These are phyloP conservation scores for Hippophae gyantsensis DNA, from an alignment of 306 rosid species.

Conservation along the genomic window DNA sequence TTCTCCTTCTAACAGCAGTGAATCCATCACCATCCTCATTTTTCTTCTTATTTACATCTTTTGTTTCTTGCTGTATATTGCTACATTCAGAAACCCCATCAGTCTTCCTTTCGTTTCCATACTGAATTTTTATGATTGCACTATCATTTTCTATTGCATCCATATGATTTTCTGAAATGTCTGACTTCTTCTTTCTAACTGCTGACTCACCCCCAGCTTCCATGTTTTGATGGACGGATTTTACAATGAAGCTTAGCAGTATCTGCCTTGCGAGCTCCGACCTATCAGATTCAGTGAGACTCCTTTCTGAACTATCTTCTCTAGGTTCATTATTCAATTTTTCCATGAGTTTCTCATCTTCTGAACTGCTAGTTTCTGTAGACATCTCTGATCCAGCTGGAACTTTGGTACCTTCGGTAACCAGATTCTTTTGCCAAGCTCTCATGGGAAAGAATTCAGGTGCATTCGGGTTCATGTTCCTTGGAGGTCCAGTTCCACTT, in stretches of 20 bases:
- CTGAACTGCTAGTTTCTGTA: slow-evolving; percentile 16
- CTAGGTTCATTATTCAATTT: slow-evolving; percentile 6
- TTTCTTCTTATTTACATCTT: slow-evolving; percentile 26
- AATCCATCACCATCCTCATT: slow-evolving; percentile 67
- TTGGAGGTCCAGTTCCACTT: slow-evolving; percentile 46
- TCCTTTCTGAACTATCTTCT: slow-evolving; percentile 26
- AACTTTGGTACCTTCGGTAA: slow-evolving; percentile 22
- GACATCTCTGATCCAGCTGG: slow-evolving; percentile 20
- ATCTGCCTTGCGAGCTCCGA: slow-evolving; percentile 89
- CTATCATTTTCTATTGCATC: slow-evolving; percentile 71
- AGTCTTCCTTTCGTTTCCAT: slow-evolving; percentile 46
- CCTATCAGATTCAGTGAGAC: slow-evolving; percentile 54
- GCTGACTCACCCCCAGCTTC: slow-evolving; percentile 40
- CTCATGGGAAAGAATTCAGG: slow-evolving; percentile 79
- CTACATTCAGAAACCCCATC: slow-evolving; percentile 23
- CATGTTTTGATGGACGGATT: slow-evolving; percentile 56
- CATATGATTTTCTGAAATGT: slow-evolving; percentile 22
- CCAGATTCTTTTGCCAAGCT: slow-evolving; percentile 39
- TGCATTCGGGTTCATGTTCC: slow-evolving; percentile 88
- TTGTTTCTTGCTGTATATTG: slow-evolving; percentile 18
- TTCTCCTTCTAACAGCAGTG: slow-evolving; percentile 51
- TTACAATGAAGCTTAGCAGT: slow-evolving; percentile 73
- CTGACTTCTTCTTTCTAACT: slow-evolving; percentile 21
- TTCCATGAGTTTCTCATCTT: slow-evolving; percentile 14
- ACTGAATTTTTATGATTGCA: slow-evolving; percentile 58